phyloP scores from a whole-genome alignment of 257 asterid species.

The Verbena officinalis region DNA sequence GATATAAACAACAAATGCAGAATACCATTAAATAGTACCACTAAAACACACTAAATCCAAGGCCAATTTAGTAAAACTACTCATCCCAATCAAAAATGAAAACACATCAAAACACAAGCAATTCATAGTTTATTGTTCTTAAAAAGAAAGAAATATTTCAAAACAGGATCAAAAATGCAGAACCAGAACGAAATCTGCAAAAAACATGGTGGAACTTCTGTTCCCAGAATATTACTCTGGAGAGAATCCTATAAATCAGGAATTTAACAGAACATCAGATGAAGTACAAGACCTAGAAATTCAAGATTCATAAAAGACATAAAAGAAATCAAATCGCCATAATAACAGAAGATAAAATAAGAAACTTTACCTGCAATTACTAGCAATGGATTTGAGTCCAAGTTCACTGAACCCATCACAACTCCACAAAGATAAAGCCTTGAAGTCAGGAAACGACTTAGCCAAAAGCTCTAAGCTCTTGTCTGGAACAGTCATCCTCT shows the following conservation, averaged over 20 bases:
- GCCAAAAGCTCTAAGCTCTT: constrained; percentile 86
- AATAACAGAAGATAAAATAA: not conserved
- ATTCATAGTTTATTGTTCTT: not conserved
- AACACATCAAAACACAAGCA: not conserved
- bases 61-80: not conserved
- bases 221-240: not conserved
- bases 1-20: constrained; percentile 1
- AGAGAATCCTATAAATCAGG: not conserved
- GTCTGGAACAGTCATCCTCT: constrained; percentile 75
- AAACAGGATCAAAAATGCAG: not conserved
- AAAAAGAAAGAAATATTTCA: not conserved
- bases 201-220: not conserved
- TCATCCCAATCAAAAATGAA: not conserved
- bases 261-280: not conserved
- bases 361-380: constrained; percentile 69
- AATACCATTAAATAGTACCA: not conserved
- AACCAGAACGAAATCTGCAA: not conserved
- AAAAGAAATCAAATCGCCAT: constrained; percentile 16
- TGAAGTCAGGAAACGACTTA: constrained; percentile 64
- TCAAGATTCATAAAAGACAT: no score
- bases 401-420: constrained; percentile 81
- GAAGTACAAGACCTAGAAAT: no score
- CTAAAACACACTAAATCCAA: constrained; percentile 19
- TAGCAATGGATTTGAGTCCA: constrained; percentile 72
- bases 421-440: constrained; percentile 66